These are phyloP conservation scores for Ganoderma lucidum DNA, from an alignment of 1,284 basidiomycete species.

Conservation along the genomic window DNA sequence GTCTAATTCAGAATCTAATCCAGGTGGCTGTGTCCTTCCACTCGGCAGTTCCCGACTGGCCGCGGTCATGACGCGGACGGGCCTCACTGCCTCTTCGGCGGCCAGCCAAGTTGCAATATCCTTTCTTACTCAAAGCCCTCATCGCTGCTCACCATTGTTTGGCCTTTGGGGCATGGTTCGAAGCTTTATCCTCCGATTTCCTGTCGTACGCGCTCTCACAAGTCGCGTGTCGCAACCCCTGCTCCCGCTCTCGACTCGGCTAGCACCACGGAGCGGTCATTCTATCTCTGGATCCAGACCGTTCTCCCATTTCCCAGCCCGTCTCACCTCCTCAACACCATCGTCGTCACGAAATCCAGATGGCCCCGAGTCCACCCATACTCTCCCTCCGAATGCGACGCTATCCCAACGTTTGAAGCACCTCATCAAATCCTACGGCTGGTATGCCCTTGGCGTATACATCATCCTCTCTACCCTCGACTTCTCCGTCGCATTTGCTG, in stretches of 20 bases:
- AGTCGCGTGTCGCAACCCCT: slow-evolving; percentile 48
- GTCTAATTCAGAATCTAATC: not conserved
- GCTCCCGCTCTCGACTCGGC: slow-evolving; percentile 46
- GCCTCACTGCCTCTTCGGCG: slow-evolving; percentile 12
- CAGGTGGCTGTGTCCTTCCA: slow-evolving; percentile 23
- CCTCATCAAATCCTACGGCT: slow-evolving; percentile 91
- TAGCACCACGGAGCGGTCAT: slow-evolving; percentile 32
- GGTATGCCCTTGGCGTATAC: slow-evolving; percentile 93
- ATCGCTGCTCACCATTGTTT: not conserved
- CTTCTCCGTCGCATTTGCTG: slow-evolving; percentile 84
- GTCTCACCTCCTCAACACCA: slow-evolving; percentile 43
- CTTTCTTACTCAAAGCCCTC: slow-evolving; percentile 8
- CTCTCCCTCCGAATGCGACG: slow-evolving; percentile 55
- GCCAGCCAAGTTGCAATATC: slow-evolving; percentile 3
- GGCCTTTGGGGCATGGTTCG: slow-evolving; percentile 38
- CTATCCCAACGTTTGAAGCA: slow-evolving; percentile 82
- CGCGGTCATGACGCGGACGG: slow-evolving; percentile 14
- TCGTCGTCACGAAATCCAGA: slow-evolving; percentile 33
- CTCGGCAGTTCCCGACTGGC: slow-evolving; percentile 10
- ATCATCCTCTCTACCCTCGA: slow-evolving; percentile 75
- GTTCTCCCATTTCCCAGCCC: slow-evolving; percentile 58
- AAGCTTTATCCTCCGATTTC: slow-evolving; percentile 42
- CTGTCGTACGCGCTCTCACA: slow-evolving; percentile 43
- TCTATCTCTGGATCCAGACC: slow-evolving; percentile 48
- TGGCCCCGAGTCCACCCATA: slow-evolving; percentile 24